phyloP scores from a whole-genome alignment of 225 moss, liverwort and hornwort species.

The Neckera pumila region DNA sequence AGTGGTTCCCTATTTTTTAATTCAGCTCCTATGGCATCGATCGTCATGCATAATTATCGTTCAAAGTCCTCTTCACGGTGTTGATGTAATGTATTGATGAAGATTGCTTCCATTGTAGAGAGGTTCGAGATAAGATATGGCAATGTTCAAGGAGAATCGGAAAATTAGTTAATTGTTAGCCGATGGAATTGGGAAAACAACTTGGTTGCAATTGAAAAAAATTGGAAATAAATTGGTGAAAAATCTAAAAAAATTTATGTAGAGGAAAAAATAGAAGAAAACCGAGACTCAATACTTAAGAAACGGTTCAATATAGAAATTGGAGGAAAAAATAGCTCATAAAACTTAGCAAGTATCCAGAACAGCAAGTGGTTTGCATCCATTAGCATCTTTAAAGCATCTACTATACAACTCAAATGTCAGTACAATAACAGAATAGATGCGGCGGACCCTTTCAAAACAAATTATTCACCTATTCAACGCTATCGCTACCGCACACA shows the following conservation, averaged over 20 bases:
- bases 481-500: too few species aligned
- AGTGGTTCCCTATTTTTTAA: neutral
- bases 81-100: neutral
- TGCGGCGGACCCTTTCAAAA: neutral
- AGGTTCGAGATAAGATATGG: too few species aligned
- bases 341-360: rapidly evolving
- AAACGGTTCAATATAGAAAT: neutral
- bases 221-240: rapidly evolving
- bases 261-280: neutral
- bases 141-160: rapidly evolving
- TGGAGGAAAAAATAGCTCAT: neutral
- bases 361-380: rapidly evolving
- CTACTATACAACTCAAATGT: rapidly evolving
- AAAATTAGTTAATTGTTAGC: neutral
- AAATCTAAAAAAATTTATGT: neutral
- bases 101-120: neutral
- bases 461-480: neutral
- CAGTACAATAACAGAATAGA: neutral
- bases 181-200: neutral
- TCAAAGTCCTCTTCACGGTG: neutral
- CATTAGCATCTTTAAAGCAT: too few species aligned
- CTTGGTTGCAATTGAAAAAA: rapidly evolving
- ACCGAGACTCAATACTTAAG: rapidly evolving
- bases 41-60: too few species aligned
- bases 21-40: too few species aligned